A percentile compares a stretch with the other conserved stretches of the same genome.
Conservation (phyloP, 148 eudicot species). For the Pharnaceum exiguum region DNA sequence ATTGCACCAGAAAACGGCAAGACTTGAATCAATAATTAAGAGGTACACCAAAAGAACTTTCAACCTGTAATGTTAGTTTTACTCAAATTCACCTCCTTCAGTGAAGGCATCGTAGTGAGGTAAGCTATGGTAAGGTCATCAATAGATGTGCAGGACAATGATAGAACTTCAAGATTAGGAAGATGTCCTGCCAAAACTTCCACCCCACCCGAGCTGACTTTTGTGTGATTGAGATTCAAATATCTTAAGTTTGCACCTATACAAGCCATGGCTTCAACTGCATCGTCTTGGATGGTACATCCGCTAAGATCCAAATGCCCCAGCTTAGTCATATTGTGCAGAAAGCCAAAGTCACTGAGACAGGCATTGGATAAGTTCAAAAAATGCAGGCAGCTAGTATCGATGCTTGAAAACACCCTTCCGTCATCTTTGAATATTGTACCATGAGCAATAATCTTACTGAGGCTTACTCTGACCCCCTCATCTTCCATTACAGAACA, state of each 20-base stretch:
- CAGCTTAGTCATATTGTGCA: conserved; percentile 43
- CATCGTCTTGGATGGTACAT: conserved; percentile 41
- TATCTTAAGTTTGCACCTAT: conserved; percentile 53
- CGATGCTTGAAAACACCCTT: conserved; percentile 38
- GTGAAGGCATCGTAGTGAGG: conserved; percentile 64
- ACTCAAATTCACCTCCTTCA: conserved; percentile 65
- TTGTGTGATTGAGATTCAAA: conserved; percentile 68
- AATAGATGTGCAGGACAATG: conserved; percentile 41
- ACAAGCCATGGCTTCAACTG: conserved; percentile 38
- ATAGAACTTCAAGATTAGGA: conserved; percentile 62
- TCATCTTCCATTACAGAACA: conserved; percentile 40
- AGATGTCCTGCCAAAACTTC: conserved; percentile 67
- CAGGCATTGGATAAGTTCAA: conserved; percentile 64
- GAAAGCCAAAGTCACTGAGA: conserved; percentile 39
- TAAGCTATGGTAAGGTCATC: conserved; percentile 63
- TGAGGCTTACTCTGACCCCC: conserved; percentile 37
- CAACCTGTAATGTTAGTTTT: conserved; percentile 63
- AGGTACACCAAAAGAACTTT: not conserved
- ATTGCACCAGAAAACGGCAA: not conserved
- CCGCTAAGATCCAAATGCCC: conserved; percentile 70
- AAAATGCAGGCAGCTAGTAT: conserved; percentile 36
- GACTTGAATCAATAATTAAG: not conserved
- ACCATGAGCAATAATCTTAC: conserved; percentile 56
- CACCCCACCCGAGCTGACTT: conserved; percentile 62
- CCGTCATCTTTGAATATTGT: conserved; percentile 35